Conservation (phyloP, 2,329 filamentous ascomycete genomes). For the Rhexocercosporidium sp. region DNA sequence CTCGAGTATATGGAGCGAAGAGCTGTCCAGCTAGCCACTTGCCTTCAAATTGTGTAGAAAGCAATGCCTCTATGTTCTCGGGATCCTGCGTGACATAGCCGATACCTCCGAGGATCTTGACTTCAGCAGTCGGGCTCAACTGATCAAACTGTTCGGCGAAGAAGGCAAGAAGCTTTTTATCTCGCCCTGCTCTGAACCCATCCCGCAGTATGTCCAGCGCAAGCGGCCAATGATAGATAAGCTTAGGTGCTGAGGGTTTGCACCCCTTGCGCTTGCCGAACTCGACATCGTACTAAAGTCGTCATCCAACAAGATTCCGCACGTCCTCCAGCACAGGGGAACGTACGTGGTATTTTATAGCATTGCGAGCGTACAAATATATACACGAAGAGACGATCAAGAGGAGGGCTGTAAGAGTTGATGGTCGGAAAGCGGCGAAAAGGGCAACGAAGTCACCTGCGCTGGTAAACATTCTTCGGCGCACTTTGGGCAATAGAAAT, state of each 20-base stretch:
- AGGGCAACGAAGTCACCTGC: not conserved
- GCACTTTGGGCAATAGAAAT: too few relatives aligned
- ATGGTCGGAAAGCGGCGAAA: conserved; percentile 13
- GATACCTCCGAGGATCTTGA: conserved; percentile 21
- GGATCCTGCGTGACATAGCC: conserved; percentile 42
- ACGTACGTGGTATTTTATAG: conserved; percentile 19
- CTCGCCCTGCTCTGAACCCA: conserved; percentile 27
- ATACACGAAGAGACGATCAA: conserved; percentile 10
- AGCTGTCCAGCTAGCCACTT: conserved; percentile 20
- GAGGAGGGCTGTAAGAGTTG: conserved; percentile 13
- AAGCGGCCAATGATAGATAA: conserved; percentile 35
- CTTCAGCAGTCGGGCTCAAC: conserved; percentile 14
- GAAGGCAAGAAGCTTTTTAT: conserved; percentile 30
- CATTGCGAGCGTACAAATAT: conserved; percentile 7
- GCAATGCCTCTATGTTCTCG: conserved; percentile 42
- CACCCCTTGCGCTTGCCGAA: conserved; percentile 25
- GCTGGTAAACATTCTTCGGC: not conserved
- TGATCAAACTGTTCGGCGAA: conserved; percentile 28
- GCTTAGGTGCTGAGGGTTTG: conserved; percentile 13
- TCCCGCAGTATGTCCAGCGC: conserved; percentile 38
- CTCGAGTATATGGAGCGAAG: not conserved
- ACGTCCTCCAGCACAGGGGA: not conserved
- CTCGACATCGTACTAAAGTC: conserved; percentile 13
- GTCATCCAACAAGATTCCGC: not conserved
- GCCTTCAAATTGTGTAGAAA: conserved; percentile 48